phyloP scores from a whole-genome alignment of 768 basidiomycete species.

The Lactarius deliciosus region DNA sequence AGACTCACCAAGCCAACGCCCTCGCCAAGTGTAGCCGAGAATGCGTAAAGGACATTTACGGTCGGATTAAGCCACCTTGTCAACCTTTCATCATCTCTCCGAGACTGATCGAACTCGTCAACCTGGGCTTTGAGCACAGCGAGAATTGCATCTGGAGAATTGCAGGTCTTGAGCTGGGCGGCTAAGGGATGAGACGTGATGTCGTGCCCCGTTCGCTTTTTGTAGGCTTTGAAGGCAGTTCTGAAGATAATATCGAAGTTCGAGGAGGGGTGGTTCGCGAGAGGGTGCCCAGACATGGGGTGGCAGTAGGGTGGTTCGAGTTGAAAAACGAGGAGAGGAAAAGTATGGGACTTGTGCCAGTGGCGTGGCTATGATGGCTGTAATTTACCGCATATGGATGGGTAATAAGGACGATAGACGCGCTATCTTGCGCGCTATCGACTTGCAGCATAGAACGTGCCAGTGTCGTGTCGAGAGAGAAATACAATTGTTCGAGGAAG shows the following conservation, averaged over 20 bases:
- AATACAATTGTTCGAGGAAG: too few species aligned
- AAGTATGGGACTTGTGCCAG: too few species aligned
- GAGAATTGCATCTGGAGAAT: slow-evolving; percentile 1
- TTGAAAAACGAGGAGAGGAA: too few species aligned
- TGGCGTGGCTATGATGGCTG: too few species aligned
- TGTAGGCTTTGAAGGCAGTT: background rate
- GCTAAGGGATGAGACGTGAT: background rate
- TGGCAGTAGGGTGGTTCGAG: too few species aligned
- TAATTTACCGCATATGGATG: too few species aligned
- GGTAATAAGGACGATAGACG: too few species aligned
- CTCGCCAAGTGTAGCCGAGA: background rate
- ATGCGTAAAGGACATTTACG: background rate
- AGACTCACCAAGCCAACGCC: background rate
- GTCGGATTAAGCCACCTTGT: slow-evolving; percentile 5
- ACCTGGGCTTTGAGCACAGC: background rate
- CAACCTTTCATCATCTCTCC: background rate
- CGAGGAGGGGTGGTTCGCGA: background rate
- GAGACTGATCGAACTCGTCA: background rate
- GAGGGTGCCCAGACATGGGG: too few species aligned
- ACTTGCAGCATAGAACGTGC: too few species aligned
- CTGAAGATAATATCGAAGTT: background rate
- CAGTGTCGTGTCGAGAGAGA: too few species aligned
- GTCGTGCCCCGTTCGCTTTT: background rate
- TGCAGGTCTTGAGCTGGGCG: background rate
- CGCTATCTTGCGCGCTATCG: too few species aligned